A percentile compares a stretch with the other conserved stretches of the same genome.
phyloP scores from a whole-genome alignment of 345 rosid genomes.

The Cardamine resedifolia region DNA sequence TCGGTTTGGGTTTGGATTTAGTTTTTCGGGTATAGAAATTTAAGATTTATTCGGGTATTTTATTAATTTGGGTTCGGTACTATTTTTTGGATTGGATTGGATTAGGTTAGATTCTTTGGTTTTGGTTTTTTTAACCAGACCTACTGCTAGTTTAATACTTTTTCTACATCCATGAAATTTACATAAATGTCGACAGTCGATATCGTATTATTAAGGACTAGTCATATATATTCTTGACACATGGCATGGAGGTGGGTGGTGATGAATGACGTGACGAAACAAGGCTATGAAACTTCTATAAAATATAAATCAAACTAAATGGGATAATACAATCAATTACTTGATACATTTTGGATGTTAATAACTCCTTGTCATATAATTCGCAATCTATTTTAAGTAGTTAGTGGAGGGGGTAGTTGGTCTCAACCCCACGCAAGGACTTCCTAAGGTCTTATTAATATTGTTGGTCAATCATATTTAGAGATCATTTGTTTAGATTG shows the following conservation, averaged over 20 bases:
- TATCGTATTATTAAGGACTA: background rate
- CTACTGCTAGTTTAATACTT: background rate
- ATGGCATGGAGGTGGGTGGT: background rate
- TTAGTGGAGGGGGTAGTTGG: background rate
- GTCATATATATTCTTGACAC: background rate
- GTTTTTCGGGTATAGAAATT: too few relatives aligned
- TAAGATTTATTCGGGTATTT: too few relatives aligned
- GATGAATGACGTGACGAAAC: slow-evolving; percentile 21
- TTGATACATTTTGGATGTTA: background rate
- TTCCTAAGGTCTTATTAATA: background rate
- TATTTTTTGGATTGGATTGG: too few relatives aligned
- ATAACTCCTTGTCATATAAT: slow-evolving; percentile 1
- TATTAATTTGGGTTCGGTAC: too few relatives aligned
- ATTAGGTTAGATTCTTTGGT: too few relatives aligned
- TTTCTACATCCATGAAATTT: background rate
- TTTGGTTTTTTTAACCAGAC: too few relatives aligned
- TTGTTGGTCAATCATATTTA: background rate
- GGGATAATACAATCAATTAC: background rate
- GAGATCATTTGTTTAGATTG: background rate
- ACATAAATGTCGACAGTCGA: background rate
- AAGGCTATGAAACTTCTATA: background rate
- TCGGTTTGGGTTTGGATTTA: too few relatives aligned
- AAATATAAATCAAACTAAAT: background rate
- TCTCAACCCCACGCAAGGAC: background rate
- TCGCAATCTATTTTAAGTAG: background rate